These are phyloP conservation scores for Leccinum broughii DNA, from an alignment of 768 basidiomycete genomes.

Conservation along the genomic window DNA sequence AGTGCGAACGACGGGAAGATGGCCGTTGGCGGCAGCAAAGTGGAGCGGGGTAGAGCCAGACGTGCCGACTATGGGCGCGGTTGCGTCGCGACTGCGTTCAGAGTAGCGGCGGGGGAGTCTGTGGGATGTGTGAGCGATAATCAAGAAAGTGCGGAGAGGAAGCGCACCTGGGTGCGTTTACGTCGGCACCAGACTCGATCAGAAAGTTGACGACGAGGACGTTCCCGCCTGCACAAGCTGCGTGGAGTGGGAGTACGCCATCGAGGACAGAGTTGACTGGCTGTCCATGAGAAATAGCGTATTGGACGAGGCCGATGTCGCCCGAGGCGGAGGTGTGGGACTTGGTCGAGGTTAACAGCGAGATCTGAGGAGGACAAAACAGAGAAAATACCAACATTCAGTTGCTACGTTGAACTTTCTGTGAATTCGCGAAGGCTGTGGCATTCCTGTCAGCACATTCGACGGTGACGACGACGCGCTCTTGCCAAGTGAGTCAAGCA, in stretches of 20 bases:
- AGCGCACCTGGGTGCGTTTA: conserved; percentile 87
- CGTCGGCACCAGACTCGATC: conserved; percentile 95
- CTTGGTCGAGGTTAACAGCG: conserved; percentile 41
- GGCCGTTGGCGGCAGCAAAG: conserved; percentile 95
- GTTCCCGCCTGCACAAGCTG: conserved; percentile 89
- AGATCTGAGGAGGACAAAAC: background rate
- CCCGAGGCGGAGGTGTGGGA: conserved; percentile 79
- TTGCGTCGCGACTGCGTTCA: conserved; percentile 62
- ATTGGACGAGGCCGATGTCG: conserved; percentile 90
- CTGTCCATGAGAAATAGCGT: conserved; percentile 91
- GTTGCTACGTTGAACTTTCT: conserved; percentile 55
- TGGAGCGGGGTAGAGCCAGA: conserved; percentile 95
- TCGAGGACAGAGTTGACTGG: conserved; percentile 95
- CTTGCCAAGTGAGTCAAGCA: background rate
- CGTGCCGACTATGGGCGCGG: conserved; percentile 72
- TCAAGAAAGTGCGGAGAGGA: conserved; percentile 8
- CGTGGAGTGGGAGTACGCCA: conserved; percentile 96
- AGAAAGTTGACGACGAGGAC: conserved; percentile 85
- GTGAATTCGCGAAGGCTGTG: conserved; percentile 39
- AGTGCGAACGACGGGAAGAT: conserved; percentile 71
- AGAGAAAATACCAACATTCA: conserved; percentile 41
- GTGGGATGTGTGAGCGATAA: conserved; percentile 14
- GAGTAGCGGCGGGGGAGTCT: conserved; percentile 78
- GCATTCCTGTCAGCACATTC: conserved; percentile 27
- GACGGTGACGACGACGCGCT: background rate